A percentile compares a stretch with the other conserved stretches of the same genome.
Evolutionary conservation across 495 filamentous ascomycete species (phyloP).

Genomic region (Extremus antarcticus): DNA sequence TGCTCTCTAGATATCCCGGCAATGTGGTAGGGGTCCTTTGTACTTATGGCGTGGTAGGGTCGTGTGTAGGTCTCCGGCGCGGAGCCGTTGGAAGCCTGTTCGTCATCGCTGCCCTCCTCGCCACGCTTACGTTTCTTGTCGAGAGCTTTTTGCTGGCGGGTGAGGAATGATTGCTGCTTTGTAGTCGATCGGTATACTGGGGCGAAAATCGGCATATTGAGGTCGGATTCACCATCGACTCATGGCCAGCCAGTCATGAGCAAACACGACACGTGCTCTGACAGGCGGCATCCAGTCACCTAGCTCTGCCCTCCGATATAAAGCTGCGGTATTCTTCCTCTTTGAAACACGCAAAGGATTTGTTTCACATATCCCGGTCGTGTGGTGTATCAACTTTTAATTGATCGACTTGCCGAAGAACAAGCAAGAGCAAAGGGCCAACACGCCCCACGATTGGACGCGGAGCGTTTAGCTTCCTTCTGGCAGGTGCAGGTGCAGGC

Average conservation of each 20-base stretch:
- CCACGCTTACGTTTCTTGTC: constrained; percentile 21
- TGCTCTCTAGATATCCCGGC: constrained; percentile 14
- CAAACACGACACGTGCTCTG: not conserved
- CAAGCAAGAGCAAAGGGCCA: no score
- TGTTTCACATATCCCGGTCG: no score
- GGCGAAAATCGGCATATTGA: not conserved
- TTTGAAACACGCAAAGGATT: no score
- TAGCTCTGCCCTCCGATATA: no score
- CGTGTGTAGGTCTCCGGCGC: not conserved
- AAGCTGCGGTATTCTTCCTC: no score
- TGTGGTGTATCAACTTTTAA: no score
- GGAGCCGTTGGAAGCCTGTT: not conserved
- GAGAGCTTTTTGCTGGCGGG: constrained; percentile 16
- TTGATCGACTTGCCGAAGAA: no score
- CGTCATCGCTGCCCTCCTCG: constrained; percentile 3
- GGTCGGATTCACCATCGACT: not conserved
- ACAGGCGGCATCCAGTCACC: not conserved
- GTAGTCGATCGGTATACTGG: not conserved
- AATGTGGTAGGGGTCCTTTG: constrained; percentile 16
- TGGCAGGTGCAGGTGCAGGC: no score
- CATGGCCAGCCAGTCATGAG: not conserved
- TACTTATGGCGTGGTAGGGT: constrained; percentile 3
- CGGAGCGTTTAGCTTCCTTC: no score
- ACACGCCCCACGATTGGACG: no score
- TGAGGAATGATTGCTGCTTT: constrained; percentile 14